These are phyloP conservation scores for Phytophthora parvispora DNA, from an alignment of 352 stramenopile genomes.

Conservation along the genomic window DNA sequence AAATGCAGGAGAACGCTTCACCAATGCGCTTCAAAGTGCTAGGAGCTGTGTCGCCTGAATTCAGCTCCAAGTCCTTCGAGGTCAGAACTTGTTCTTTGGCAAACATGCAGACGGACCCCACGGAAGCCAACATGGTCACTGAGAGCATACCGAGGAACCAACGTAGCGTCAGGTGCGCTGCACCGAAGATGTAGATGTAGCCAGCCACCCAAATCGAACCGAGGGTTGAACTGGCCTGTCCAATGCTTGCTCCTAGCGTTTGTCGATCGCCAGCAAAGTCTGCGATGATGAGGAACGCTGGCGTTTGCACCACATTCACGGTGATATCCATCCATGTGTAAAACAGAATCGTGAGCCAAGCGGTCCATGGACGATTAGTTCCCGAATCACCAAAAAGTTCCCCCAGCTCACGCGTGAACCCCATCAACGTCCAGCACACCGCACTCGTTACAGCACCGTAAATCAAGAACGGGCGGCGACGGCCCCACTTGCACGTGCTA, in stretches of 20 bases:
- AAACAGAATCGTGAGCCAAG: constrained; percentile 72
- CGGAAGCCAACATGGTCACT: constrained; percentile 66
- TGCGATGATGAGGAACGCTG: constrained; percentile 74
- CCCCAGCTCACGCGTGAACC: constrained; percentile 74
- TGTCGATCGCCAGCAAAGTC: constrained; percentile 83
- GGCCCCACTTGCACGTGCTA: constrained; percentile 58
- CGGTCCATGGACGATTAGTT: constrained; percentile 57
- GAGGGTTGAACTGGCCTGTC: constrained; percentile 68
- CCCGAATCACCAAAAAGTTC: constrained; percentile 64
- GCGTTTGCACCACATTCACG: constrained; percentile 83
- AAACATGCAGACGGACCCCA: constrained; percentile 64
- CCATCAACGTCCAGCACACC: constrained; percentile 79
- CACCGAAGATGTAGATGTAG: constrained; percentile 82
- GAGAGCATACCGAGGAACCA: constrained; percentile 84
- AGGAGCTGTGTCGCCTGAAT: constrained; percentile 14
- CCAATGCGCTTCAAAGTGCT: constrained; percentile 34
- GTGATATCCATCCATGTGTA: constrained; percentile 91
- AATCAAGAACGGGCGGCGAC: constrained; percentile 72
- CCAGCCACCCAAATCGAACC: constrained; percentile 72
- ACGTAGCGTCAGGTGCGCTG: constrained; percentile 68
- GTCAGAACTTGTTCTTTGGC: constrained; percentile 49
- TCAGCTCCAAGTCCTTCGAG: constrained; percentile 37
- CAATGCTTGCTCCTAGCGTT: constrained; percentile 69
- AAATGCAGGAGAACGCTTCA: constrained; percentile 58
- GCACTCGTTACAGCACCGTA: constrained; percentile 71